phyloP scores from a whole-genome alignment of 495 filamentous ascomycete species.

The Lasiosphaeria miniovina region DNA sequence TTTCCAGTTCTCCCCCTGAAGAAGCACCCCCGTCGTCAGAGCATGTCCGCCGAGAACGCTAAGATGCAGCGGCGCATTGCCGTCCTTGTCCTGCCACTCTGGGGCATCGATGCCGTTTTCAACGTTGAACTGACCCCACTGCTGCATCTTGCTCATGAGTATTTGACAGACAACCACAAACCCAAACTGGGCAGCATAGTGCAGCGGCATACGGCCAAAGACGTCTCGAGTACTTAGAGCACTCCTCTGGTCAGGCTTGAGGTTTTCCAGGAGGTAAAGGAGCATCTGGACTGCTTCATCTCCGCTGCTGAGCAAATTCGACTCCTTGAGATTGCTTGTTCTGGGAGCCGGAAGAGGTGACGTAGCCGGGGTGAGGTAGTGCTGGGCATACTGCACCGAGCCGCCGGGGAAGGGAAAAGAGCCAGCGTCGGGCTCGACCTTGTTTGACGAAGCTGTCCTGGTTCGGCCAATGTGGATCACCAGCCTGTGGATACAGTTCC shows the following conservation, averaged over 20 bases:
- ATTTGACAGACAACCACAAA: conserved; percentile 82
- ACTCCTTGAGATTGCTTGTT: conserved; percentile 43
- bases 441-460: conserved; percentile 57
- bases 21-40: conserved; percentile 72
- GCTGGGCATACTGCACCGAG: conserved; percentile 59
- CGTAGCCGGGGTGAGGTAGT: conserved; percentile 64
- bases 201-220: conserved; percentile 82
- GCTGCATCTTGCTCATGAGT: conserved; percentile 83
- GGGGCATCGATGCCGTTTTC: conserved; percentile 79
- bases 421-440: conserved; percentile 45
- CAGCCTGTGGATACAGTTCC: conserved; percentile 88
- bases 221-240: conserved; percentile 68
- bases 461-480: conserved; percentile 85
- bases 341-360: conserved; percentile 53
- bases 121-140: conserved; percentile 83
- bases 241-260: conserved; percentile 65
- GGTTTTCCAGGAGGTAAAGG: conserved; percentile 64
- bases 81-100: conserved; percentile 88
- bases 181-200: conserved; percentile 95
- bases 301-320: conserved; percentile 60
- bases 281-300: conserved; percentile 76
- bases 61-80: conserved; percentile 85
- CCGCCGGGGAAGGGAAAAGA: conserved; percentile 44
- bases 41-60: conserved; percentile 90
- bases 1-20: conserved; percentile 75